phyloP scores from a whole-genome alignment of 345 rosid species.

The Cardamine occulta region DNA sequence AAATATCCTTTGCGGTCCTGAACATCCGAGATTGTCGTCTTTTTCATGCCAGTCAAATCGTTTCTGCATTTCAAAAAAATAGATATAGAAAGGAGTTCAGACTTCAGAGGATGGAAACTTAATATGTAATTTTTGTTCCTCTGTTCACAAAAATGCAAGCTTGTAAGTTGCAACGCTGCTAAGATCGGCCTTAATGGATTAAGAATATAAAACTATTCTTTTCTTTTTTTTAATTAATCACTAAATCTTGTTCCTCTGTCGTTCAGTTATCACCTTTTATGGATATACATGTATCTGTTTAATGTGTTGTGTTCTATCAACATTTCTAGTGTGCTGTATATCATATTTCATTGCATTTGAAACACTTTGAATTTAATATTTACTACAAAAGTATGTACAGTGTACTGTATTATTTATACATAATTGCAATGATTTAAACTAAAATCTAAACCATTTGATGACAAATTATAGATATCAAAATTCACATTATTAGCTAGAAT shows the following conservation, averaged over 20 bases:
- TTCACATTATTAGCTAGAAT: not conserved
- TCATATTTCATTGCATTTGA: not conserved
- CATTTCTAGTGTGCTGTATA: not conserved
- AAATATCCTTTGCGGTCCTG: not conserved
- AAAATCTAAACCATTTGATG: not conserved
- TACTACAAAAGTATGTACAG: not conserved
- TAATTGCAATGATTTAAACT: not conserved
- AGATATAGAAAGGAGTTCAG: not conserved
- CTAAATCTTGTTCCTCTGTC: not conserved
- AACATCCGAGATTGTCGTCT: conserved; percentile 10
- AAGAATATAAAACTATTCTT: not conserved
- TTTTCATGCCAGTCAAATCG: conserved; percentile 7
- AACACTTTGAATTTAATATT: not conserved
- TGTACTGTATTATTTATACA: not conserved
- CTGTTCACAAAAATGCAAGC: not conserved
- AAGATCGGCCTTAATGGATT: not conserved
- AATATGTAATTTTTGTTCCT: not conserved
- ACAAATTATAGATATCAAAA: conserved; percentile 1
- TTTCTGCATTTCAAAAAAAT: not conserved
- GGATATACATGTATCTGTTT: no score
- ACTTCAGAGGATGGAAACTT: not conserved
- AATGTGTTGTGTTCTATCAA: not conserved
- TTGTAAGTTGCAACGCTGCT: not conserved
- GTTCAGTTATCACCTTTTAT: not conserved
- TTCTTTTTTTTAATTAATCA: not conserved